Base-by-base conservation (phyloP, 129 eudicot species). In the Escallonia herrerae region DNA sequence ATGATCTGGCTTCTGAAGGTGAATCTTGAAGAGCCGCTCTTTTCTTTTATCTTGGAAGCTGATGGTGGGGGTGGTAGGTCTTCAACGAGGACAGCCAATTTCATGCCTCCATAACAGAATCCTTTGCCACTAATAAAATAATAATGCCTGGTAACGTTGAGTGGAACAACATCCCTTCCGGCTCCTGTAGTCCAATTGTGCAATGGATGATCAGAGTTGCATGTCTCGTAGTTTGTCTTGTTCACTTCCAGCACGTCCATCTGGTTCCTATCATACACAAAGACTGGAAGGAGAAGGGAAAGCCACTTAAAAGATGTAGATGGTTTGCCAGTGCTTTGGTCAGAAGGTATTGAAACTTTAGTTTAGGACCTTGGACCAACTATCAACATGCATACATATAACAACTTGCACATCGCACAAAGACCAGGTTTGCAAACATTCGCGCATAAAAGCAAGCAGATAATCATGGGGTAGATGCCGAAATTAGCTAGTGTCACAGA, bases 81-180 rank as follows among this genome's bases (percentile, higher is more conserved):
- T 40, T 71, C 74, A 11, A 83, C 84, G 13, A 69, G 87, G 13
- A 91, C 76, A 2, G 84, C 84, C 1, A 87, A 47, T 64, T 91
- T 91, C 95, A 87, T 85, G 73, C 97, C 97, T 8, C 96, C 76
- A 37, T 70, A 91, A 77, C 97, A 87, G 56, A 76, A 79, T 0
- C 97, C 97, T 5, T 85, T 85, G 74, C 97, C 87, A 11, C 97
- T 91, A 2, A 87, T 77, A 77, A 91, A 84, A 70, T 91, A 91
- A 72, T 75, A 81, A 60, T 75, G 80, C n/a, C 70, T 79, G 53
- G 95, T 87, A 60, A 73, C 79, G n/a, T 91, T 91, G 70, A 91
- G 88, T 10, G 74, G 80, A 51, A 87, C 96, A 40, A 91, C 89
- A 7, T 91, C 97, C 65, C 97, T 66, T 70, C 97, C 97, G 12